Percentiles rank a stretch among this genome's conserved stretches.
phyloP scores from a whole-genome alignment of 805 yeast genomes.

The Saccharomycodes ludwigii region DNA sequence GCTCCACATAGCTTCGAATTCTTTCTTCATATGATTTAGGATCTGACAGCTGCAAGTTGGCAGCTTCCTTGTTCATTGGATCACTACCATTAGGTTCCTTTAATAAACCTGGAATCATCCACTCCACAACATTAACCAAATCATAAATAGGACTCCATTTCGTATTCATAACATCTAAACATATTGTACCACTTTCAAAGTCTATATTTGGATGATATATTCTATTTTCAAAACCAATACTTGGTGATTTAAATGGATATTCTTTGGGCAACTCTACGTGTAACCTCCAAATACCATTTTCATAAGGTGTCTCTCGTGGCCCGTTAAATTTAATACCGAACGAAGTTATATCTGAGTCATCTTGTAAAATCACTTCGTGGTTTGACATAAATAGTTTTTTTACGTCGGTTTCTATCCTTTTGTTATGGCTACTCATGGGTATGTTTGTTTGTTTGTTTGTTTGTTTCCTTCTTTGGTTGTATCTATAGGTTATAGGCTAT shows the following conservation, averaged over 20 bases:
- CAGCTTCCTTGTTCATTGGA: slow-evolving; percentile 86
- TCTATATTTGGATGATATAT: slow-evolving; percentile 95
- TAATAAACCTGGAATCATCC: slow-evolving; percentile 82
- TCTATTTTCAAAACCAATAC: slow-evolving; percentile 84
- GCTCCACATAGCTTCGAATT: slow-evolving; percentile 61
- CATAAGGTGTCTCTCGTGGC: slow-evolving; percentile 79
- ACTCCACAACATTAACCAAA: slow-evolving; percentile 77
- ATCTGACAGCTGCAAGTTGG: slow-evolving; percentile 61
- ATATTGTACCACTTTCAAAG: slow-evolving; percentile 79
- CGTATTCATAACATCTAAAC: slow-evolving; percentile 91
- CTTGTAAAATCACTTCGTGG: slow-evolving; percentile 71
- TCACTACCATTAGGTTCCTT: slow-evolving; percentile 91
- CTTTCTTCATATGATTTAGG: slow-evolving; percentile 51
- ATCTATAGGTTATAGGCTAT: too few relatives aligned
- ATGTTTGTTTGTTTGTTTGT: background rate
- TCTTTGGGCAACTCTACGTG: slow-evolving; percentile 92
- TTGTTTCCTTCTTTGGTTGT: background rate
- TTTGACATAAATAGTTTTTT: slow-evolving; percentile 92
- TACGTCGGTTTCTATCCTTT: slow-evolving; percentile 80
- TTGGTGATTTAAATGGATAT: slow-evolving; percentile 91
- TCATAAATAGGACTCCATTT: slow-evolving; percentile 99
- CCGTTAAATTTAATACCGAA: slow-evolving; percentile 78
- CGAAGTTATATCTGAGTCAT: slow-evolving; percentile 80
- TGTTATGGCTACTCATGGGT: slow-evolving; percentile 5
- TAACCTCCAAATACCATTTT: slow-evolving; percentile 80